Base-by-base conservation (phyloP, 106 monocot species). In the Dioscorea alata region DNA sequence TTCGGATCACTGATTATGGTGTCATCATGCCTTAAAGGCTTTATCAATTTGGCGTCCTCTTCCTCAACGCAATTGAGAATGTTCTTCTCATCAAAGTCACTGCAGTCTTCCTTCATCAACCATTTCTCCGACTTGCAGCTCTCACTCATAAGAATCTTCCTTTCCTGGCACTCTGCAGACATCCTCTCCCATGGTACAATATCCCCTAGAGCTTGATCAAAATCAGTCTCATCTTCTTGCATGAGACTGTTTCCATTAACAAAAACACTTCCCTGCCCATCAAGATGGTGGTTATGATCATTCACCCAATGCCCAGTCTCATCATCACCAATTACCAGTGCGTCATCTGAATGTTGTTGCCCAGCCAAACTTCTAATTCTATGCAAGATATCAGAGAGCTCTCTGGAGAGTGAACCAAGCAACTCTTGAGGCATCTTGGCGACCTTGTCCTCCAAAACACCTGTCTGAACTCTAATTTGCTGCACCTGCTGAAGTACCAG, bases 71-170 rank as follows among this genome's bases (percentile, higher is more conserved):
- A 94, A 63, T 79, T 79, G 20, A 94, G 77, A 63, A 94, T 88
- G 64, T 83, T 83, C 72, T 92, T 97, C 54, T 89, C 96, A 71
- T 92, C 96, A 79, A 97, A 97, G 49, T 81, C 87, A 35, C 67
- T 59, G 57, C 85, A 87, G 60, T 82, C 79, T 64, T 82, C 90
- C 75, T 95, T 95, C 71, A 88, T 68, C 61, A 84, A 72, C 94
- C 94, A 94, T 59, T 91, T 94, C 59, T 78, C 82, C 52, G 79
- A 22, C 71, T 90, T 88, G 71, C 81, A 79, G 65, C 70, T 85
- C 25, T 86, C 88, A 50, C 76, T 71, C 78, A 84, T 75, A 21
- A 89, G 78, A 71, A 86, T 69, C 71, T 85, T 87, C 57, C 76
- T 87, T 49, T 77, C 80, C 63, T 72, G 61, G 65, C 90, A 87